Evolutionary conservation across 2,329 filamentous ascomycete species (phyloP), one percentile per base, ranked within the genome.

Genomic region (Ciborinia camelliae): DNA sequence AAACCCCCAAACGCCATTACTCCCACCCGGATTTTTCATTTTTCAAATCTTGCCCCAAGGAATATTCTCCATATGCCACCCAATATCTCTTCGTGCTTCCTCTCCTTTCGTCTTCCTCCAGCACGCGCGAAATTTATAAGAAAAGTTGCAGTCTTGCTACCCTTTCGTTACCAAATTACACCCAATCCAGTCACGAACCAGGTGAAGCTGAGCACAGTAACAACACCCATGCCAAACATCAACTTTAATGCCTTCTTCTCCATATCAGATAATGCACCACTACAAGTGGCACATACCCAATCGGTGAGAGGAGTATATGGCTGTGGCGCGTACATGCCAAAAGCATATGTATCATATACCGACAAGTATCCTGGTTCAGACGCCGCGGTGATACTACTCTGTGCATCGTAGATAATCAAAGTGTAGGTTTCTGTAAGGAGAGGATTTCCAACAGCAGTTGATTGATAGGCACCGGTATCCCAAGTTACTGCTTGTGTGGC

Each of bases 371-470:
- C 86, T 6, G 85, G 72, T 64, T 82, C 76, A 3, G 84, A 77
- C 1, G 78, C 75, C n/a, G 81, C 82, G 66, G 75, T 83, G 54
- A 83, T 75, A 43, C 76, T 76, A 35, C 79, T 77, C 26, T 83
- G 84, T 3, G 86, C 80, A 71, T 89, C 86, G 74, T 84, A 82
- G 73, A 89, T 81, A 65, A 88, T 77, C 12, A 89, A 79, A 0
- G 85, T 86, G 76, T 88, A 89, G 72, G 82, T 75, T 63, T 82
- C 79, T 1, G 80, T 81, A 47, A 82, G 75, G 50, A 88, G 77
- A 41, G 81, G 84, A 51, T 72, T 68, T 30, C 65, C 57, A 8
- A 72, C 66, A 1, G 79, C 75, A 39, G 79, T 78, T n/a, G 77
- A 76, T 68, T 85, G 77, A 71, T 81, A 82, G 6, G 73, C 75